These are phyloP conservation scores for Naganishia liquefaciens DNA, from an alignment of 1,284 basidiomycete species.

Conservation along the genomic window DNA sequence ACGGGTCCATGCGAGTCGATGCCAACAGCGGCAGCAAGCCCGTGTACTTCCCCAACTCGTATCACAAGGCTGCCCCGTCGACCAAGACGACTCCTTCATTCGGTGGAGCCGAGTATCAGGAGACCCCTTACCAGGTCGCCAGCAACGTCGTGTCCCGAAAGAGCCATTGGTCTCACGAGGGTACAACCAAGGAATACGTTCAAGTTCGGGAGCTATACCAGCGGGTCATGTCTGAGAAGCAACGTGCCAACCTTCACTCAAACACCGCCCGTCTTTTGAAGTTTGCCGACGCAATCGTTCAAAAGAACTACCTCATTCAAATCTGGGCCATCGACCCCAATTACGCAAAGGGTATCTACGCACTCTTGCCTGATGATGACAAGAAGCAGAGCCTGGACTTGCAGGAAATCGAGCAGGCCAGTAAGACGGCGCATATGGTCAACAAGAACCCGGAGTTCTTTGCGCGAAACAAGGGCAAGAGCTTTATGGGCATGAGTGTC, in stretches of 20 bases:
- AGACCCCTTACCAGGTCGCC: slow-evolving; percentile 46
- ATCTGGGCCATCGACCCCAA: slow-evolving; percentile 44
- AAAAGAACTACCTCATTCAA: slow-evolving; percentile 48
- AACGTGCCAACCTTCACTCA: slow-evolving; percentile 46
- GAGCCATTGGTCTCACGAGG: slow-evolving; percentile 47
- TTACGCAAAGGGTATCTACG: slow-evolving; percentile 46
- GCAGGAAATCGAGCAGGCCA: slow-evolving; percentile 41
- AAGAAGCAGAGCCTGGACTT: slow-evolving; percentile 39
- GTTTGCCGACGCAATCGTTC: slow-evolving; percentile 47
- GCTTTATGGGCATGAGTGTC: slow-evolving; percentile 40
- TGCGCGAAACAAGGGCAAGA: slow-evolving; percentile 35
- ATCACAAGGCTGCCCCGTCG: slow-evolving; percentile 41
- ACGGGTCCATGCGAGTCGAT: slow-evolving; percentile 46
- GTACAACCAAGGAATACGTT: slow-evolving; percentile 46
- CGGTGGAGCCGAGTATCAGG: slow-evolving; percentile 38
- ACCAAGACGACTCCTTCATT: slow-evolving; percentile 42
- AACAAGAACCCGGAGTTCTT: slow-evolving; percentile 39
- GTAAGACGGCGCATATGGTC: slow-evolving; percentile 40
- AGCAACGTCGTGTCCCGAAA: slow-evolving; percentile 45
- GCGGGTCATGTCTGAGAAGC: slow-evolving; percentile 42
- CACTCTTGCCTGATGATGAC: slow-evolving; percentile 41
- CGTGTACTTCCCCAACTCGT: slow-evolving; percentile 46
- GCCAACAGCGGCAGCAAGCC: slow-evolving; percentile 26
- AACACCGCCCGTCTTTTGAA: slow-evolving; percentile 45
- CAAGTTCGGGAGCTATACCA: slow-evolving; percentile 47